These are phyloP conservation scores for Insectozyma bohioensis DNA, from an alignment of 1,139 yeast genomes.

Conservation along the genomic window DNA sequence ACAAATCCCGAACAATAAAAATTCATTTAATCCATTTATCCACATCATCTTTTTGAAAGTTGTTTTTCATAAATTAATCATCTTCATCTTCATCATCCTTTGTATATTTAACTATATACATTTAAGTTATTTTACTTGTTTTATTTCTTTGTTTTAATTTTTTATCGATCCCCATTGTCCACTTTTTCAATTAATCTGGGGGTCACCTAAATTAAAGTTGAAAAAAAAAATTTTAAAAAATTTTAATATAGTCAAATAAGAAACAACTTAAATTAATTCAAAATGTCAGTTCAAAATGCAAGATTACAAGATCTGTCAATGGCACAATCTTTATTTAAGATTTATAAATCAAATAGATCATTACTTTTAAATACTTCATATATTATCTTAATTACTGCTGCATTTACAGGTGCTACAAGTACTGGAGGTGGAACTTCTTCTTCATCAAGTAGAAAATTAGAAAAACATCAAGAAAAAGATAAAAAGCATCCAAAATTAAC, in stretches of 20 bases:
- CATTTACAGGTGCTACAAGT: slow-evolving; percentile 45
- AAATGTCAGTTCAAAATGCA: slow-evolving; percentile 9
- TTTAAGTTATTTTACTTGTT: too few species aligned
- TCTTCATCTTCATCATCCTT: too few species aligned
- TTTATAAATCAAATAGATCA: slow-evolving; percentile 47
- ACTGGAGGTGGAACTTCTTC: slow-evolving; percentile 18
- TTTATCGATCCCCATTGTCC: too few species aligned
- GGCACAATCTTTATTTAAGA: slow-evolving; percentile 31
- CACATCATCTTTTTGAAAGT: too few species aligned
- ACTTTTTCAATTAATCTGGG: too few species aligned
- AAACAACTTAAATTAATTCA: background rate
- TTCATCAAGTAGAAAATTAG: slow-evolving; percentile 3
- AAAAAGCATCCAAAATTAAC: slow-evolving; percentile 32
- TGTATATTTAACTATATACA: too few species aligned
- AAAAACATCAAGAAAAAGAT: slow-evolving; percentile 10
- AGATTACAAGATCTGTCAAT: slow-evolving; percentile 10
- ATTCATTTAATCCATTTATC: too few species aligned
- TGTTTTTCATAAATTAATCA: too few species aligned
- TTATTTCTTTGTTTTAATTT: too few species aligned
- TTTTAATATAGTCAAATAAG: too few species aligned
- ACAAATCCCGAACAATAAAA: too few species aligned
- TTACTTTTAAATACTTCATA: slow-evolving; percentile 50
- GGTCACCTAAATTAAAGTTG: too few species aligned
- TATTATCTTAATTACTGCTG: slow-evolving; percentile 45
- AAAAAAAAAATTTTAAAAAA: background rate